Evolutionary conservation across 192 early-diverging fungal species (phyloP).

Genomic region (Backusella luteola): DNA sequence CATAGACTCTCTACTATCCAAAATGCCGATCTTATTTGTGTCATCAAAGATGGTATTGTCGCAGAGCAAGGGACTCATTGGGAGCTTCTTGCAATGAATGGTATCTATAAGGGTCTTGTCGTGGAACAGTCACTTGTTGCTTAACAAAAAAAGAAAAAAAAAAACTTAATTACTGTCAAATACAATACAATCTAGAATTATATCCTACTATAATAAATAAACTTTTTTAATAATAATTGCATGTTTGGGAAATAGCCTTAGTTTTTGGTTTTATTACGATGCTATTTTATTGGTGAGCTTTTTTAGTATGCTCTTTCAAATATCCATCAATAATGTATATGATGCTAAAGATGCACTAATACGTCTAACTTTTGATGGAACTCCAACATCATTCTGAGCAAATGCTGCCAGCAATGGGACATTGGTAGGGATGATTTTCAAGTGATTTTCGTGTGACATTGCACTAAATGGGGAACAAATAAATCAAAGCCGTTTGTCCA

Average conservation of each 20-base stretch:
- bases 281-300: background rate
- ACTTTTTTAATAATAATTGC: background rate
- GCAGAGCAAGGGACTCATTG: slow-evolving; percentile 76
- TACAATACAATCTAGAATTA: background rate
- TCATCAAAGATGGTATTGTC: slow-evolving; percentile 67
- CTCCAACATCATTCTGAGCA: background rate
- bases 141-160: background rate
- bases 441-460: background rate
- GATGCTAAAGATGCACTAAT: no score
- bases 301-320: background rate
- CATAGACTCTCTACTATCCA: slow-evolving; percentile 76
- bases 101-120: slow-evolving; percentile 62
- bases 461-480: background rate
- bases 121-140: slow-evolving; percentile 52
- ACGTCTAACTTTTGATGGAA: no score
- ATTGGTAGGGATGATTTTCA: background rate
- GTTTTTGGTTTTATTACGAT: background rate
- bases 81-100: slow-evolving; percentile 62
- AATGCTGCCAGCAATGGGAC: background rate
- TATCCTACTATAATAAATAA: background rate
- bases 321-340: background rate
- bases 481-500: background rate
- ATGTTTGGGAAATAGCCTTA: background rate
- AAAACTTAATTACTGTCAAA: background rate
- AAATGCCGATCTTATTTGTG: slow-evolving; percentile 83